phyloP scores from a whole-genome alignment of 345 rosid genomes.

The Hevea brasiliensis region DNA sequence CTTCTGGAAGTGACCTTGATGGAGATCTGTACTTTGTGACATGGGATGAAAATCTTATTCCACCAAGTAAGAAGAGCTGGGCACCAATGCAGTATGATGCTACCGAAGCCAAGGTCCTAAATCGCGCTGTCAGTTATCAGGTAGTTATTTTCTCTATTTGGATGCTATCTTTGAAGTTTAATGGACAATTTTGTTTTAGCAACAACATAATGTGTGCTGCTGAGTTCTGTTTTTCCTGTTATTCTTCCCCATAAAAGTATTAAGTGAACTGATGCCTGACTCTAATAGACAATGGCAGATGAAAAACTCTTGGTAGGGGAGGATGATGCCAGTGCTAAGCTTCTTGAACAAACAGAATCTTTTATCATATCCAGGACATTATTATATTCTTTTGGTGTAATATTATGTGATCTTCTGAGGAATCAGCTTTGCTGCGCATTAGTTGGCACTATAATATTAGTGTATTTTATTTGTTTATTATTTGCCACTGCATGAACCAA shows the following conservation, averaged over 20 bases:
- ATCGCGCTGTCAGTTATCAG: constrained; percentile 57
- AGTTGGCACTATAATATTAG: background rate
- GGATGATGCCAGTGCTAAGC: background rate
- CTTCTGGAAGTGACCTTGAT: constrained; percentile 97
- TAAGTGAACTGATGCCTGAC: background rate
- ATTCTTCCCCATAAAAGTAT: background rate
- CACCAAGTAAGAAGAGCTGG: constrained; percentile 71
- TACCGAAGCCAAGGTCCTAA: constrained; percentile 31
- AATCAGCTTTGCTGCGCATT: background rate
- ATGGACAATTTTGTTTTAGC: background rate
- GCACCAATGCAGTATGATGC: constrained; percentile 66
- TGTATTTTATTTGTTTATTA: background rate
- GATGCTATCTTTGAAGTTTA: constrained; percentile 8
- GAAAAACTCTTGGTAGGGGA: background rate
- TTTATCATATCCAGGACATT: background rate
- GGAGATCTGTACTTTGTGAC: constrained; percentile 91
- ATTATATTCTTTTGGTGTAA: background rate
- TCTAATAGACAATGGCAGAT: background rate
- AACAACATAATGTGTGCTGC: background rate
- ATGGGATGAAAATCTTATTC: constrained; percentile 88
- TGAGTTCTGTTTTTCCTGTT: background rate
- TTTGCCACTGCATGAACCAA: background rate
- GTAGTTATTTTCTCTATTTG: constrained; percentile 35
- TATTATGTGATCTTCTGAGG: background rate
- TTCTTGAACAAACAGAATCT: background rate